Percentiles rank a stretch among this genome's conserved stretches.
Conservation (phyloP, 129 eudicot genomes). For the carrot (Daucus carota) region DH1_v3.0 NC_030381.2:47651501-47652000, state of each 20-base stretch:
- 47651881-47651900: background rate
- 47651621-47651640: no score
- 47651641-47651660: no score
- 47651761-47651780: background rate
- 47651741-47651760: background rate
- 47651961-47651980: background rate
- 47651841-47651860: background rate
- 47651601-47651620: no score
- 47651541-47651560: no score
- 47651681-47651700: no score
- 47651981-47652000: background rate
- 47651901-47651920: background rate
- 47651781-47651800: background rate
- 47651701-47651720: no score
- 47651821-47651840: background rate
- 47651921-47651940: background rate
- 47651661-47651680: no score
- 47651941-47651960: background rate
- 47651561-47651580: no score
- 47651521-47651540: no score
- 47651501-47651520: no score
- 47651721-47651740: background rate
- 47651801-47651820: background rate
- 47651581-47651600: no score
- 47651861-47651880: slow-evolving; percentile 2